Base-by-base conservation (phyloP, 2,329 filamentous ascomycete genomes). In the Aureobasidium sp. region DNA sequence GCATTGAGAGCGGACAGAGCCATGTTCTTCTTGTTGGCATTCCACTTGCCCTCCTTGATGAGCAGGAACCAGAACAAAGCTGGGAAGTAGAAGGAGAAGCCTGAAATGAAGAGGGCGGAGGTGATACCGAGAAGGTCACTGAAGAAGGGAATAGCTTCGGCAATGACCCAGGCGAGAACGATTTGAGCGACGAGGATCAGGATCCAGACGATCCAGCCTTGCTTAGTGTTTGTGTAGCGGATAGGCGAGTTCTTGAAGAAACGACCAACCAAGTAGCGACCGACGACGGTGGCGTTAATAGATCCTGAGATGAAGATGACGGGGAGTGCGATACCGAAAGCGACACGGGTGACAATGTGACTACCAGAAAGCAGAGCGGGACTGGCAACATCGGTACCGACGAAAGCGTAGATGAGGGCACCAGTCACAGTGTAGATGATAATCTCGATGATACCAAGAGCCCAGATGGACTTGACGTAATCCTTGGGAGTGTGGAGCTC, bases 261-360 rank as follows among this genome's bases (percentile, higher is more conserved):
- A 34, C 86, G 82, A 3, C 83, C 74, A 67, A 88, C 89, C 66
- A 90, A 77, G 69, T 88, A 89, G 66, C 70, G 68, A 5, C 67
- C 69, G 1, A 70, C 70, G 11, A 74, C 71, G 0, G 70, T 86
- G 27, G 83, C 86, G 71, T 89, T 88, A 67, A 91, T 87, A 10
- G 88, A 86, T 60, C 87, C 88, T 0, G 86, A 85, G 62, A 91
- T 85, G 63, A 90, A 79, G 63, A 90, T 90, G 59, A 88, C 89
- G 7, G 87, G 87, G 2, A 89, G 78, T 0, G 87, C 87, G 64
- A 90, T 76, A 37, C 86, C 88, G 74, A 86, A 90, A 13, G 86
- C 86, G 11, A 87, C 75, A 69, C 88, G 88, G 27, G 81, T 78
- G 50, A 89, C 74, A 0, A 79, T 68, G 1, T 70, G 70, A 3